A percentile compares a stretch with the other conserved stretches of the same genome.
Evolutionary conservation across 768 basidiomycete genomes (phyloP).

Genomic region (Strobilomyces dryophilus): DNA sequence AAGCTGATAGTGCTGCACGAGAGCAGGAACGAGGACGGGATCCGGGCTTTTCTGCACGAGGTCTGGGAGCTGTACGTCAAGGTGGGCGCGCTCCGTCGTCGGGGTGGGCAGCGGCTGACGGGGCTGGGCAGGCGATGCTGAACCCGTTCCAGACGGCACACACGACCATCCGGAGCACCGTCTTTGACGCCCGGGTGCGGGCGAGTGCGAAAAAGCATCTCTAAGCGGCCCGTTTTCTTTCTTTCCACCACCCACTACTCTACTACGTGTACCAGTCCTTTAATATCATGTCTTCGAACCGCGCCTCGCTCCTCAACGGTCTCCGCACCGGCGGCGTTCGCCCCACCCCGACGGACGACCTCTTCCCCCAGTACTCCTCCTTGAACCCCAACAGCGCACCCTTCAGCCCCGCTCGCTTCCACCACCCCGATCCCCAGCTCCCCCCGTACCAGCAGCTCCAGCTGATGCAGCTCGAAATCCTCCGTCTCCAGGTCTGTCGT

Average conservation of each 20-base stretch:
- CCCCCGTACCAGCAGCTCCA: constrained; percentile 72
- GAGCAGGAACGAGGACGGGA: constrained; percentile 95
- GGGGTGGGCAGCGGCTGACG: not conserved
- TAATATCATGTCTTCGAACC: constrained; percentile 45
- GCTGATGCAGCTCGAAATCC: constrained; percentile 79
- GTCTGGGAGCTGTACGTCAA: constrained; percentile 98
- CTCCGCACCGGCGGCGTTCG: constrained; percentile 90
- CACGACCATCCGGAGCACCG: constrained; percentile 68
- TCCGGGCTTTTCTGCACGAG: constrained; percentile 86
- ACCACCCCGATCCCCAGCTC: constrained; percentile 44
- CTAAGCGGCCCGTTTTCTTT: constrained; percentile 27
- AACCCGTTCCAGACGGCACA: constrained; percentile 98
- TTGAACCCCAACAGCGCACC: constrained; percentile 49
- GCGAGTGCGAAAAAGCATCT: constrained; percentile 85
- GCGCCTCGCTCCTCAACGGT: constrained; percentile 83
- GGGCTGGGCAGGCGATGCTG: constrained; percentile 60
- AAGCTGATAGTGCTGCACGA: constrained; percentile 96
- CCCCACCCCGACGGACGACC: constrained; percentile 49
- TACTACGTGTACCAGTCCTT: constrained; percentile 25
- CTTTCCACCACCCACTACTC: not conserved
- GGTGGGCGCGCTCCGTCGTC: constrained; percentile 41
- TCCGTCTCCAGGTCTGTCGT: constrained; percentile 67
- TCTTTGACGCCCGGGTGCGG: constrained; percentile 82
- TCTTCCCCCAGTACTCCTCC: constrained; percentile 42
- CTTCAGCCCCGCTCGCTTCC: constrained; percentile 41